Percentiles rank a stretch among this genome's conserved stretches.
Conservation (phyloP, 768 basidiomycete genomes). For the Lepiota brunneoincarnata region DNA sequence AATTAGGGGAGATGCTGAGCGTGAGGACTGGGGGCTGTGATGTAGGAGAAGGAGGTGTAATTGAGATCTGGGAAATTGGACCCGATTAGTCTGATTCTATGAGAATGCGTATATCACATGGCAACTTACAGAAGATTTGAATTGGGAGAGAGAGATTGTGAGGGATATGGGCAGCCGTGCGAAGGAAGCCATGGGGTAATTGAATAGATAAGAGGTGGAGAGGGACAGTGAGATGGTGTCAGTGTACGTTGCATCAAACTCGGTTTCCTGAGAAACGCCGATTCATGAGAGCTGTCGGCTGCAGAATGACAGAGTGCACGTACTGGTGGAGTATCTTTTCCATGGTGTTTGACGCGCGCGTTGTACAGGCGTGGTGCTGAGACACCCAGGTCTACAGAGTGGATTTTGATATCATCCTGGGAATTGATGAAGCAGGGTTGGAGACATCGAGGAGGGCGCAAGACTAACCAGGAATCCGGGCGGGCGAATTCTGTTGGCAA, state of each 20-base stretch:
- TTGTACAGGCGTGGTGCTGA: constrained; percentile 77
- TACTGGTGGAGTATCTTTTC: constrained; percentile 16
- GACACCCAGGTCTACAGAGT: constrained; percentile 78
- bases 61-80: constrained; percentile 46
- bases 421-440: constrained; percentile 1
- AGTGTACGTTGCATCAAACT: constrained; percentile 81
- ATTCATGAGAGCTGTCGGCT: constrained; percentile 2
- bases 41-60: constrained; percentile 58
- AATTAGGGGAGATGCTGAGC: constrained; percentile 78
- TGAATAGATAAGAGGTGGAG: constrained; percentile 81
- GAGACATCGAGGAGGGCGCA: constrained; percentile 2
- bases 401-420: constrained; percentile 84
- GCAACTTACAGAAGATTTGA: constrained; percentile 59
- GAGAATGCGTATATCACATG: neutral
- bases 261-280: constrained; percentile 53
- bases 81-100: constrained; percentile 7
- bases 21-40: constrained; percentile 59
- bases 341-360: constrained; percentile 45
- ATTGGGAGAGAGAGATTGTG: constrained; percentile 73
- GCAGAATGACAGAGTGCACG: constrained; percentile 13
- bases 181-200: constrained; percentile 80
- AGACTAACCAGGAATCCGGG: constrained; percentile 59
- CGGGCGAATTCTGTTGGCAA: constrained; percentile 76
- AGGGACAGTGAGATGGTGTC: constrained; percentile 83
- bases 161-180: constrained; percentile 81